A percentile compares a stretch with the other conserved stretches of the same genome.
These are phyloP conservation scores for Otatea glauca DNA, from an alignment of 176 grass and related monocot species.

Conservation along the genomic window DNA sequence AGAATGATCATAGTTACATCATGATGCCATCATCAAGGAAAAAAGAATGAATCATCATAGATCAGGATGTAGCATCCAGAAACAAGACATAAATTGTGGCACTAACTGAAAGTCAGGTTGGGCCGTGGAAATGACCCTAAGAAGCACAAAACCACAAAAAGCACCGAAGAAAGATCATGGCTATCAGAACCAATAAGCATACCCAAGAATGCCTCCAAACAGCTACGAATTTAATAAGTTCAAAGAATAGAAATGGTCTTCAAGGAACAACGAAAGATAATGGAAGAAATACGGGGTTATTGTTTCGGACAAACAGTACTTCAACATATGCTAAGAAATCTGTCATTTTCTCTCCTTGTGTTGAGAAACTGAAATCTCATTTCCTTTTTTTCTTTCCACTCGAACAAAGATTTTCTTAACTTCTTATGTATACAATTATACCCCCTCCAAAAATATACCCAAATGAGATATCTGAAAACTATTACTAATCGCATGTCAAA, in stretches of 20 bases:
- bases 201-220: background rate
- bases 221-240: background rate
- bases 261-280: background rate
- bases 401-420: background rate
- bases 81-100: background rate
- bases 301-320: background rate
- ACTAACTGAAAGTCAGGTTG: background rate
- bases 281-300: background rate
- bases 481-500: background rate
- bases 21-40: background rate
- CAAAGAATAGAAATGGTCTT: background rate
- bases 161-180: background rate
- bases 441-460: slow-evolving; percentile 9
- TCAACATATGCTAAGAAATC: slow-evolving; percentile 12
- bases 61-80: background rate
- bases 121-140: background rate
- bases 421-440: background rate
- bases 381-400: background rate
- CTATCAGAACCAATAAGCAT: background rate
- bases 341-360: background rate
- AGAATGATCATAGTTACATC: background rate
- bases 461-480: background rate
- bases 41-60: background rate
- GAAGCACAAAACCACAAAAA: slow-evolving; percentile 9
- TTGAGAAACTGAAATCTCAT: background rate